phyloP scores from a whole-genome alignment of 371 early-diverging fungal genomes.

The Smittium mucronatum region DNA sequence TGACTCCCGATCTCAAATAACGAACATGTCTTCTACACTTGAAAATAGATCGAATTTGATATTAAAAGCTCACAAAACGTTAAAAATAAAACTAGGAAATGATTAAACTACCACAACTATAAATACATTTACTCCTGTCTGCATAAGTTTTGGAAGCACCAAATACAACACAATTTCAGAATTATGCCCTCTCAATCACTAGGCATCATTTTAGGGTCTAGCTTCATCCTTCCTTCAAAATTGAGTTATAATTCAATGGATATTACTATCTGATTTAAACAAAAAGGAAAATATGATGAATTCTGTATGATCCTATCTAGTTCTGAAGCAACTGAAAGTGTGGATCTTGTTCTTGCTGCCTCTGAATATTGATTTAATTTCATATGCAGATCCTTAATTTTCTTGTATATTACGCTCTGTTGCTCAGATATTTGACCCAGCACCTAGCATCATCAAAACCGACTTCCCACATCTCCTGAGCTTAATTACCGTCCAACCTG shows the following conservation, averaged over 20 bases:
- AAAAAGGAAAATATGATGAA: not conserved
- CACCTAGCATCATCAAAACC: not conserved
- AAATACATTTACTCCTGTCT: not conserved
- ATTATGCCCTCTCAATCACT: not conserved
- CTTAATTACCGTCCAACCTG: not conserved
- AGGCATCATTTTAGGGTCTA: not conserved
- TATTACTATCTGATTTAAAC: not conserved
- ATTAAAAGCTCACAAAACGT: not conserved
- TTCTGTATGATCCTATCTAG: not conserved
- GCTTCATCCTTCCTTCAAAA: not conserved
- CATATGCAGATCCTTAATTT: not conserved
- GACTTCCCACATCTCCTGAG: not conserved
- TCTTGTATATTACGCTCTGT: not conserved
- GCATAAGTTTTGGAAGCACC: not conserved
- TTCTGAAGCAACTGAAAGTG: not conserved
- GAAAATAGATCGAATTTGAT: not conserved
- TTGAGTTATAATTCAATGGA: not conserved
- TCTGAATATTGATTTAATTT: not conserved
- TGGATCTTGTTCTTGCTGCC: not conserved
- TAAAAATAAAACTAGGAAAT: slow-evolving; percentile 2
- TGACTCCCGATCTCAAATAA: not conserved
- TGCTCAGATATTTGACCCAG: not conserved
- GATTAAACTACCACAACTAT: not conserved
- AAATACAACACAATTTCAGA: slow-evolving; percentile 1
- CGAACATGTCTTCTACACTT: not conserved